These are phyloP conservation scores for Elaeagnus macrophylla DNA, from an alignment of 306 rosid genomes.

Conservation along the genomic window DNA sequence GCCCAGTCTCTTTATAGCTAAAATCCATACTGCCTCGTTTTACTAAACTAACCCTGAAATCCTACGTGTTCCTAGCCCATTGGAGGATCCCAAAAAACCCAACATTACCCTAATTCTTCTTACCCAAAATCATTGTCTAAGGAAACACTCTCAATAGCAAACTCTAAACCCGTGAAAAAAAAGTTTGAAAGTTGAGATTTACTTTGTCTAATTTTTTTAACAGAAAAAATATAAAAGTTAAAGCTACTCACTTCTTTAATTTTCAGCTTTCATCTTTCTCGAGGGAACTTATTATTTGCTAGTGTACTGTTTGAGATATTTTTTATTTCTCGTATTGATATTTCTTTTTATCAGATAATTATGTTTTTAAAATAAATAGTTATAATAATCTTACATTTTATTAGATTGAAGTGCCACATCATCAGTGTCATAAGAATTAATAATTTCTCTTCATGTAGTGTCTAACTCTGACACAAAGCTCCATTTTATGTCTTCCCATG, in stretches of 20 bases:
- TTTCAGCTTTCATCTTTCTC: constrained; percentile 42
- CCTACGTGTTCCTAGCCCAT: neutral
- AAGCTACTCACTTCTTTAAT: constrained; percentile 8
- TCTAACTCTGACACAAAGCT: constrained; percentile 16
- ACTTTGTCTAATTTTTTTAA: neutral
- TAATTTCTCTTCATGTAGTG: constrained; percentile 13
- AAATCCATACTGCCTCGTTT: neutral
- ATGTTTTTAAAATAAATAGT: no score
- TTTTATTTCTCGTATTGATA: no score
- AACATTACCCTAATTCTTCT: neutral
- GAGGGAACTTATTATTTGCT: constrained; percentile 11
- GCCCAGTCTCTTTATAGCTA: neutral
- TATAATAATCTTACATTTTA: no score
- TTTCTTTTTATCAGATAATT: no score
- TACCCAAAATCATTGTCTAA: neutral
- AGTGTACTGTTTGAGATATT: constrained; percentile 18
- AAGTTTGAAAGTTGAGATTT: no score
- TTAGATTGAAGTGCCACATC: no score
- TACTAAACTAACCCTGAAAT: constrained; percentile 15
- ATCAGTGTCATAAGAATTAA: no score
- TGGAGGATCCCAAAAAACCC: constrained; percentile 10
- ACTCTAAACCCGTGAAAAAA: no score
- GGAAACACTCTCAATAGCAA: neutral
- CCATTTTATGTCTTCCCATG: constrained; percentile 20
- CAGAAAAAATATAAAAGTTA: constrained; percentile 15